Base-by-base conservation (phyloP, 129 eudicot genomes). In the Flaveria bidentis region DNA sequence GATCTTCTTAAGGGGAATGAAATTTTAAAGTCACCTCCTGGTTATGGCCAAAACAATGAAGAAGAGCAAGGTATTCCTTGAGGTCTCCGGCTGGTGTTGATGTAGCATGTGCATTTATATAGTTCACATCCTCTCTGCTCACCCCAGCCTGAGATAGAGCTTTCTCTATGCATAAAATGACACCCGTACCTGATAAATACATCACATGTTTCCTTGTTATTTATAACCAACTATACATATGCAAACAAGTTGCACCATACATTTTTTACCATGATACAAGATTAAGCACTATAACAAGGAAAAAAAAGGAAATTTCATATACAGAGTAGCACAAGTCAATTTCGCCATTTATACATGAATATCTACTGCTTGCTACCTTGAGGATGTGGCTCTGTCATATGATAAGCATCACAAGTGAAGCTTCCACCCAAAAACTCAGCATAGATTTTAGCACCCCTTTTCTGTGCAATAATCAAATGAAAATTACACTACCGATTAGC, bases 391-490 rank as follows among this genome's bases (percentile, higher is more conserved):
- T 93, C 98, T 74, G 96, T 93, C 98, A 93, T 88, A 76, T 93
- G 98, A 86, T 93, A 88, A 25, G 98, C 98, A 76, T 93, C 98
- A 90, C 87, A 90, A 80, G 96, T 90, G 85, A 93, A 93, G 78
- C 98, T 93, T 86, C 98, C 98, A 82, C 98, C 98, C 63, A 93
- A 78, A 87, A 93, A 93, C 85, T 93, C 98, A 3, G 98, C 96
- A 86, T 90, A 90, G 52, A 93, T 88, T 33, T 64, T 85, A 76
- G 98, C 98, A 53, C 92, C 98, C 76, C 98, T 88, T 66, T 84
- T 77, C 98, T 93, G 85, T 71, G 17, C 84, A 76, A 80, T 41
- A 51, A 72, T 26, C 51, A 80, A 70, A 60, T 13, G 15, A 11
- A 52, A 46, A 61, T 25, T 61, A 69, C 62, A 77, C 30, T 6